Percentiles rank a stretch among this genome's conserved stretches.
Evolutionary conservation across 139 green algal species (phyloP).

Genomic region (Diplosphaera chodatii): DNA sequence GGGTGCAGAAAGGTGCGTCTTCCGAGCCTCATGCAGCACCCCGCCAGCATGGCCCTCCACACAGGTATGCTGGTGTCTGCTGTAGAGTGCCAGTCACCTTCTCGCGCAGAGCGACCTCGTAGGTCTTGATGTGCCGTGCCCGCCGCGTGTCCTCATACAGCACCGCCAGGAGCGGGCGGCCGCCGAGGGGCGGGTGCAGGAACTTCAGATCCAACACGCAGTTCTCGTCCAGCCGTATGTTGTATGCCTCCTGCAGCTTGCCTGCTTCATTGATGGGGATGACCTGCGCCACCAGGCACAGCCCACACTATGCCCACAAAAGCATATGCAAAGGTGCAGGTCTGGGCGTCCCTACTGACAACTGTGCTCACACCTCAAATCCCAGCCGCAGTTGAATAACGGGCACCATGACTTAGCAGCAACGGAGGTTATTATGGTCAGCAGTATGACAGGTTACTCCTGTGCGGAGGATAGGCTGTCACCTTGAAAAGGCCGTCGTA

Average conservation of each 20-base stretch:
- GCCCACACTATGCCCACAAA: background rate
- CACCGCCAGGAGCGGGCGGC: slow-evolving; percentile 71
- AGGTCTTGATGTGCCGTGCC: slow-evolving; percentile 84
- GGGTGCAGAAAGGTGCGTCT: no score
- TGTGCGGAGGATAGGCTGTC: background rate
- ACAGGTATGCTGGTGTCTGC: no score
- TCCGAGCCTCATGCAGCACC: no score
- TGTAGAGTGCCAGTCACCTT: slow-evolving; percentile 38
- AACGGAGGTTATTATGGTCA: no score
- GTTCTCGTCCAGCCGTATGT: slow-evolving; percentile 81
- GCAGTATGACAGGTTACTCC: no score
- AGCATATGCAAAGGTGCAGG: no score
- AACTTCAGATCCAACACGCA: slow-evolving; percentile 78
- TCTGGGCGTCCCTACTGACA: no score
- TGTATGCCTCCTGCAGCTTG: slow-evolving; percentile 75
- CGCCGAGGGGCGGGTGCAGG: slow-evolving; percentile 29
- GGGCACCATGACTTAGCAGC: no score
- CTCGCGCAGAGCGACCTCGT: slow-evolving; percentile 59
- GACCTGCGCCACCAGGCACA: no score
- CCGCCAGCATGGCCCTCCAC: no score
- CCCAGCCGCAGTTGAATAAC: no score
- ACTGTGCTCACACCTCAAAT: no score
- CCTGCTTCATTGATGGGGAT: slow-evolving; percentile 65
- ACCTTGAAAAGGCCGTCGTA: slow-evolving; percentile 97
- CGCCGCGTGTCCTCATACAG: slow-evolving; percentile 91